phyloP scores from a whole-genome alignment of 106 monocot species.

The Agapanthus africanus region DNA sequence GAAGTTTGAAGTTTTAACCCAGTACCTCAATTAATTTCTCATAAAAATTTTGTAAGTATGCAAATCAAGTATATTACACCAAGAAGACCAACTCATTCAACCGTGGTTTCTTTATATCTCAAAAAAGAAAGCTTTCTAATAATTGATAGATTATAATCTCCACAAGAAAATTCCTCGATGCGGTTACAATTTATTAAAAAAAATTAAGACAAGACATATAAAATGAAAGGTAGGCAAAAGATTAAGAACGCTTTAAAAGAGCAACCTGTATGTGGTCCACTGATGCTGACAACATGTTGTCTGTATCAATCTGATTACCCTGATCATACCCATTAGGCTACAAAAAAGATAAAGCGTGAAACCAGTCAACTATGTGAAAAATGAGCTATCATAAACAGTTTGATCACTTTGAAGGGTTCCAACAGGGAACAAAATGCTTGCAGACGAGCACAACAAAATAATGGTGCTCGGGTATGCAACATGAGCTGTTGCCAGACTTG shows the following conservation, averaged over 20 bases:
- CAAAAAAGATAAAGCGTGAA: conserved; percentile 5
- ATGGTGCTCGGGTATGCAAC: background rate
- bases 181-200: no score
- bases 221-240: background rate
- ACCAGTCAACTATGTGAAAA: background rate
- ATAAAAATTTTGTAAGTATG: no score
- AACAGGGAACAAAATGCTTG: background rate
- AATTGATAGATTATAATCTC: no score
- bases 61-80: no score
- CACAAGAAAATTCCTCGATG: no score
- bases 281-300: conserved; percentile 41
- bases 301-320: conserved; percentile 36
- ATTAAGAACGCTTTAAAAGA: background rate
- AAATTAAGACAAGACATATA: no score
- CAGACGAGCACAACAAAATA: background rate
- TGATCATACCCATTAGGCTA: conserved; percentile 81
- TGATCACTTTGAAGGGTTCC: background rate
- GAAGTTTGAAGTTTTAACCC: no score
- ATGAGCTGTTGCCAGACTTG: background rate
- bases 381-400: background rate
- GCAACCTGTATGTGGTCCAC: conserved; percentile 70
- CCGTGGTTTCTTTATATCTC: no score
- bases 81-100: no score
- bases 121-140: no score
- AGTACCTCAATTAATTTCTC: no score